A percentile compares a stretch with the other conserved stretches of the same genome.
Evolutionary conservation across 106 monocot genomes (phyloP).

Genomic region (Allium sativum): DNA sequence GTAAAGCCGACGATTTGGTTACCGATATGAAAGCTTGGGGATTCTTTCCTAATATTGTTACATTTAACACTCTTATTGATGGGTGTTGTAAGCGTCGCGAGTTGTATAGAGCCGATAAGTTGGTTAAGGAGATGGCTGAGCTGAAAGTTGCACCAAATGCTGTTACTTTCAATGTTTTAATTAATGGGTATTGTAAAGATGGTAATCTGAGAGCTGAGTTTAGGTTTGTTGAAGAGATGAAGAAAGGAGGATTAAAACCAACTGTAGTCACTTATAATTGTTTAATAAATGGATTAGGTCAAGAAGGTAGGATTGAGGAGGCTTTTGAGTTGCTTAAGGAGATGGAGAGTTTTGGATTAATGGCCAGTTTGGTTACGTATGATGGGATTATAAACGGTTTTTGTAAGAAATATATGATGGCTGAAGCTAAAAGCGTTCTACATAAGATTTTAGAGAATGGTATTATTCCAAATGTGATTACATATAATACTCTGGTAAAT

Average conservation of each 20-base stretch:
- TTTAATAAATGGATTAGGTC: conserved; percentile 47
- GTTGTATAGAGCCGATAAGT: conserved; percentile 54
- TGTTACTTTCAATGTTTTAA: conserved; percentile 65
- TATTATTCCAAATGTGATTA: conserved; percentile 47
- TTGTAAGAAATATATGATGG: conserved; percentile 78
- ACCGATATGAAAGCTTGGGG: conserved; percentile 73
- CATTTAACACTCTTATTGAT: conserved; percentile 63
- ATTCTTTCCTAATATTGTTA: conserved; percentile 42
- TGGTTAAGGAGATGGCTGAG: conserved; percentile 63
- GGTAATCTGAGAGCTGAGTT: conserved; percentile 36
- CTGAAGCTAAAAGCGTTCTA: conserved; percentile 37
- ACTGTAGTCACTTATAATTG: conserved; percentile 58
- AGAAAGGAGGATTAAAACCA: conserved; percentile 29
- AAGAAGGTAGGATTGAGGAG: conserved; percentile 44
- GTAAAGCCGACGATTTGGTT: conserved; percentile 43
- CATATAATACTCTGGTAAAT: conserved; percentile 66
- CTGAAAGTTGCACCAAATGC: conserved; percentile 37
- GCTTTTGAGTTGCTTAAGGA: conserved; percentile 41
- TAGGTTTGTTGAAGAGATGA: conserved; percentile 73
- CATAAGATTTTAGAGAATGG: conserved; percentile 26
- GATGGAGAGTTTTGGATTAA: conserved; percentile 31
- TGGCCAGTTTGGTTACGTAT: conserved; percentile 54
- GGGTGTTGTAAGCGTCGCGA: conserved; percentile 56
- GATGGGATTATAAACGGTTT: conserved; percentile 67
- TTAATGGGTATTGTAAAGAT: conserved; percentile 79